Conservation (phyloP, 1,284 basidiomycete species). For the Caloboletus inedulis region DNA sequence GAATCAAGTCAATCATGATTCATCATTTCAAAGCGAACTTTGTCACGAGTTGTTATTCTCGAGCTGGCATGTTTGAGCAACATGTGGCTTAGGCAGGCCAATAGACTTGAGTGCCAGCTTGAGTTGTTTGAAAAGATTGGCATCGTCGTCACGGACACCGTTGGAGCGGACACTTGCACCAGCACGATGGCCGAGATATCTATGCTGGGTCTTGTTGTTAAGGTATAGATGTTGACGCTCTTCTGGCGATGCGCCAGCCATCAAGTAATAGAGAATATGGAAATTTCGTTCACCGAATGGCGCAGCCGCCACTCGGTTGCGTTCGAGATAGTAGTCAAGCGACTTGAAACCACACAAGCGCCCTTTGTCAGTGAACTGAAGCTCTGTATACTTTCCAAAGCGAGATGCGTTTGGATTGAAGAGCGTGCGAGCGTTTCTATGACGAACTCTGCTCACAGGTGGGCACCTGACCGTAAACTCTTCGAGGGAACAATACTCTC, state of each 20-base stretch:
- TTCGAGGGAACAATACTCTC: too few species aligned
- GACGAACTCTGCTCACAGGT: constrained; percentile 94
- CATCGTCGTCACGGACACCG: constrained; percentile 66
- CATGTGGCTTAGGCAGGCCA: constrained; percentile 88
- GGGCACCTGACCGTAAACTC: constrained; percentile 85
- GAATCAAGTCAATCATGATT: too few species aligned
- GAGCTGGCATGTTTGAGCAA: constrained; percentile 93
- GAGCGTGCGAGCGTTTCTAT: constrained; percentile 89
- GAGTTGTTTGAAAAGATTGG: constrained; percentile 83
- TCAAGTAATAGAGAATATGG: constrained; percentile 95
- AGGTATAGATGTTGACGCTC: constrained; percentile 87
- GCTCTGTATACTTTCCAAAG: constrained; percentile 91
- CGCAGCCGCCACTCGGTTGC: constrained; percentile 76
- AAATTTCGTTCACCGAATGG: constrained; percentile 92
- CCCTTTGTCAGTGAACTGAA: constrained; percentile 91
- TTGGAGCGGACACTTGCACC: constrained; percentile 39
- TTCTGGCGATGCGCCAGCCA: constrained; percentile 84
- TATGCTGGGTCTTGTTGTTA: constrained; percentile 72
- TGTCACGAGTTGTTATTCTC: too few species aligned
- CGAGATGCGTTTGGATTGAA: constrained; percentile 90
- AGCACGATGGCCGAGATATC: constrained; percentile 76
- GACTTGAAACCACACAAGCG: constrained; percentile 90
- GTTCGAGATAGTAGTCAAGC: constrained; percentile 95
- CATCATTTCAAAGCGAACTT: too few species aligned
- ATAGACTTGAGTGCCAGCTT: constrained; percentile 92